Evolutionary conservation across 2,329 filamentous ascomycete species (phyloP).

Genomic region (Gnomoniopsis sp.): DNA sequence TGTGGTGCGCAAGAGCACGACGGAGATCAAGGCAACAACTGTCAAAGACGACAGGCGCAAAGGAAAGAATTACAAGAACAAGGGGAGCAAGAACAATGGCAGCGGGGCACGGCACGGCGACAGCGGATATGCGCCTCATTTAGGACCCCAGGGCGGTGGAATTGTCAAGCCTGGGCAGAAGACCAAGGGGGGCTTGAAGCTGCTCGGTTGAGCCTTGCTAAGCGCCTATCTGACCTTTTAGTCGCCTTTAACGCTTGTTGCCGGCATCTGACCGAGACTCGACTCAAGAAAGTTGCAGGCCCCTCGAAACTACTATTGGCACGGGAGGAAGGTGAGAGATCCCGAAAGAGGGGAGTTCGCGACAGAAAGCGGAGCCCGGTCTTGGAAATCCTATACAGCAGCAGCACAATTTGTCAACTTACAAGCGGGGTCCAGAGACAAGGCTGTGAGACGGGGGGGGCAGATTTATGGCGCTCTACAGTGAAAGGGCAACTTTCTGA

Average conservation of each 20-base stretch:
- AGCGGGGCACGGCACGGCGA: slow-evolving; percentile 29
- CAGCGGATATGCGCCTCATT: slow-evolving; percentile 43
- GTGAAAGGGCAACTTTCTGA: neutral
- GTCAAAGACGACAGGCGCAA: slow-evolving; percentile 58
- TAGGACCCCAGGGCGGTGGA: slow-evolving; percentile 49
- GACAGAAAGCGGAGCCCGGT: neutral
- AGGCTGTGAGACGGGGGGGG: neutral
- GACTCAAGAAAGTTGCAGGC: neutral
- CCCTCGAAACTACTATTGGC: neutral
- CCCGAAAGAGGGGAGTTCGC: neutral
- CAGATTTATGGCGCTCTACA: neutral
- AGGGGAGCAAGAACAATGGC: slow-evolving; percentile 31
- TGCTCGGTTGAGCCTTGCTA: slow-evolving; percentile 47
- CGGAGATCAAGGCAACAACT: slow-evolving; percentile 79
- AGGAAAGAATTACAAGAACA: slow-evolving; percentile 47
- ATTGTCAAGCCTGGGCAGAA: slow-evolving; percentile 62
- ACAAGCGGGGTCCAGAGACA: neutral
- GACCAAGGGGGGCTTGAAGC: slow-evolving; percentile 62
- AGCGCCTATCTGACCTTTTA: neutral
- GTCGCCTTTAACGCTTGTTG: too few species aligned
- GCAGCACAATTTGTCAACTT: neutral
- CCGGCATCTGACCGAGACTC: neutral
- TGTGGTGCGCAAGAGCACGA: slow-evolving; percentile 80
- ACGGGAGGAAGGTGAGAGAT: neutral
- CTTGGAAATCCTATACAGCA: neutral